These are phyloP conservation scores for Podospora comata DNA, from an alignment of 495 filamentous ascomycete genomes.

Conservation along the genomic window DNA sequence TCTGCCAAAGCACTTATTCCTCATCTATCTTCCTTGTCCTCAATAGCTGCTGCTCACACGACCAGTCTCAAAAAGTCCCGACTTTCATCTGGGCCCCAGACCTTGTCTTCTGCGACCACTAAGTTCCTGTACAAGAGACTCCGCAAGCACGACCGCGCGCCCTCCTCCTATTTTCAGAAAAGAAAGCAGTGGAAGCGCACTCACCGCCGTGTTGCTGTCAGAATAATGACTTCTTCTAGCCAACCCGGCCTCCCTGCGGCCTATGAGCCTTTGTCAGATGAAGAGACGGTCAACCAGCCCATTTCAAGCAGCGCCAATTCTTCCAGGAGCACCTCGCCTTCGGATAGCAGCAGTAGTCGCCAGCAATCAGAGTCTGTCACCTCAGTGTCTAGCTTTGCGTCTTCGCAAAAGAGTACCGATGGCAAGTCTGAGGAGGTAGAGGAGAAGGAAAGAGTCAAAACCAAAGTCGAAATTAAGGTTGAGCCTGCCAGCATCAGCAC, in stretches of 20 bases:
- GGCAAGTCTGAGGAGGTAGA: background rate
- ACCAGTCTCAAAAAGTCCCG: background rate
- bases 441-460: background rate
- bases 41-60: background rate
- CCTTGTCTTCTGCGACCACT: background rate
- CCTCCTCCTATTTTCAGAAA: conserved; percentile 9
- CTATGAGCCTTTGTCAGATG: background rate
- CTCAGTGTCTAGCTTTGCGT: background rate
- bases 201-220: background rate
- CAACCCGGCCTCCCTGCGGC: background rate
- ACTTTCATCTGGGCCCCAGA: background rate
- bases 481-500: background rate
- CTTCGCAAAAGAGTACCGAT: background rate
- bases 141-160: conserved; percentile 14
- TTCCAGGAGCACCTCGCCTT: conserved; percentile 1
- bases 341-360: conserved; percentile 4
- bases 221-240: background rate
- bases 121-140: conserved; percentile 6
- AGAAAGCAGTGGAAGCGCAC: conserved; percentile 15
- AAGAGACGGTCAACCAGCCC: conserved; percentile 6
- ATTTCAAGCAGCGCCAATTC: background rate
- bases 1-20: background rate
- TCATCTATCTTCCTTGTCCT: background rate
- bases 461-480: background rate
- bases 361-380: background rate